Base-by-base conservation (phyloP, 2,329 filamentous ascomycete species). In the Penicillium verrucosum region DNA sequence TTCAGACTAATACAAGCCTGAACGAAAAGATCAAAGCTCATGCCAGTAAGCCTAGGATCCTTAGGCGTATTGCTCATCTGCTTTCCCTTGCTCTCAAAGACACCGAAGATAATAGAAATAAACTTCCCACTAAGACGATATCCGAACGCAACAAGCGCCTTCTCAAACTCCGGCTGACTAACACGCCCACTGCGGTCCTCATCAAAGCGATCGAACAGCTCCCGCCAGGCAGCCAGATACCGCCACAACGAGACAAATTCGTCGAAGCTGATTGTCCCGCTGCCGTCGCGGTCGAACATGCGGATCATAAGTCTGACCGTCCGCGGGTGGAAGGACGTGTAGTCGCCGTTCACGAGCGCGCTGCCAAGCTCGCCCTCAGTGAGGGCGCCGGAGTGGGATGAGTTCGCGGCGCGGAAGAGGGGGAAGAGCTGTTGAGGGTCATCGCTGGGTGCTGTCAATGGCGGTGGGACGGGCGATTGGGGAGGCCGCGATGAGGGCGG, bases 261-360 rank as follows among this genome's bases (percentile, higher is more conserved):
- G 63, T 94, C 88, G 74, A 96, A 97, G 59, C 89, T 92, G 73
- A 99, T 95, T 14, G 89, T 89, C 50, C 92, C 92, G 60, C 85
- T 89, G 66, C 90, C 88, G 76, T 97, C 90, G 57, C 89, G 90
- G 77, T 97, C 93, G 77, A 99, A 99, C 94, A 99, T 97, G 71
- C 92, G 89, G 65, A 99, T 97, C 92, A 99, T 97, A 90, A 97
- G 96, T 70, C 89, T 89, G 63, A 97, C 92, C 1, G 94, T 99
- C 67, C 96, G 89, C 5, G 87, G 83, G 75, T 99, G 92, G 73
- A 99, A 99, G 5, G 91, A 85, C 1, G 90, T 90, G 85, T 90
- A 97, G 80, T 99, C 94, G 54, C 92, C 93, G 71, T 99, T 99
- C 58, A 97, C 92, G 6, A 99, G 85, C 21, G 94, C 94, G 1